These are phyloP conservation scores for Backusella tuberculispora DNA, from an alignment of 192 early-diverging fungal genomes.

Conservation along the genomic window DNA sequence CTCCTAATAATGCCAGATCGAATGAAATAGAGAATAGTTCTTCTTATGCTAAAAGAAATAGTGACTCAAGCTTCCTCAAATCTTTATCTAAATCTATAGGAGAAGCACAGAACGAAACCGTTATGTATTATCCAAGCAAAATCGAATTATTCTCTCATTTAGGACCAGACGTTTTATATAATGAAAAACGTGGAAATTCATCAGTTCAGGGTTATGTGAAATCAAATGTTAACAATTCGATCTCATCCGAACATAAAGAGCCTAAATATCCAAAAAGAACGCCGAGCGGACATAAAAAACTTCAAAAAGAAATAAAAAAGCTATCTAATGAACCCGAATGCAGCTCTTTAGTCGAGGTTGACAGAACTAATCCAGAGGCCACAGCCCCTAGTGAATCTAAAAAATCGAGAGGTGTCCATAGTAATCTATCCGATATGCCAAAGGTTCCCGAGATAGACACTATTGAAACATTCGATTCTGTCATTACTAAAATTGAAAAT, in stretches of 20 bases:
- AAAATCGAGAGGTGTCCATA: neutral
- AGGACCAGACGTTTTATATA: neutral
- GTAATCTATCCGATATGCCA: neutral
- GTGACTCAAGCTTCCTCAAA: neutral
- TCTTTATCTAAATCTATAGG: neutral
- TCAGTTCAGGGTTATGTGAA: neutral
- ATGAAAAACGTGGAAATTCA: neutral
- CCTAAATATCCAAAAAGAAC: neutral
- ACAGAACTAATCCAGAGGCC: neutral
- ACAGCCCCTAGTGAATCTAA: neutral
- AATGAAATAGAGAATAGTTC: too few relatives aligned
- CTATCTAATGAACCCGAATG: neutral
- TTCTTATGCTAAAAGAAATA: too few relatives aligned
- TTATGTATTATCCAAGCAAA: neutral
- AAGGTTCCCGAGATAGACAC: neutral
- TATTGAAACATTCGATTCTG: neutral
- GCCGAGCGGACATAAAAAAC: neutral
- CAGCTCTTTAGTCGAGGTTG: neutral
- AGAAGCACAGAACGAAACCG: neutral
- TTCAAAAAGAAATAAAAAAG: neutral
- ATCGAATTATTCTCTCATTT: neutral
- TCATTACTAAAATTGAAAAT: neutral
- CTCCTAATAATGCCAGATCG: too few relatives aligned
- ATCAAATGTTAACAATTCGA: neutral
- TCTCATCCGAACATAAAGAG: neutral